Conservation (phyloP, 2,329 filamentous ascomycete genomes). For the Colletotrichum lindemuthianum region DNA sequence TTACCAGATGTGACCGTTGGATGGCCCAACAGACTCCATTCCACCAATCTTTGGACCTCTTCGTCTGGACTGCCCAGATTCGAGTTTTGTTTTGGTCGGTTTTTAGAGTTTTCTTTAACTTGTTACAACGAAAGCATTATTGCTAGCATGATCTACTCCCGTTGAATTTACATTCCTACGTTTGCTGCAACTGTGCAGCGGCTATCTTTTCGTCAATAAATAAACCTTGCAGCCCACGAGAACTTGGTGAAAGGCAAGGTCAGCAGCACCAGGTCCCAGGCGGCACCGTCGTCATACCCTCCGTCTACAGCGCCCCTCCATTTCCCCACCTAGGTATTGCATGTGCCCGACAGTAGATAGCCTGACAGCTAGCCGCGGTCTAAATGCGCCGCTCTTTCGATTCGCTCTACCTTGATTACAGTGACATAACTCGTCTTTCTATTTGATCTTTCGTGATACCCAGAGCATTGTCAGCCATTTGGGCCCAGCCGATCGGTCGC, state of each 20-base stretch:
- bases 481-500: neutral
- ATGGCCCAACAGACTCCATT: conserved; percentile 52
- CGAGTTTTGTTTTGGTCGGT: conserved; percentile 39
- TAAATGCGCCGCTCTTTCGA: neutral
- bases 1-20: conserved; percentile 76
- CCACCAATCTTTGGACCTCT: conserved; percentile 50
- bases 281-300: conserved; percentile 30
- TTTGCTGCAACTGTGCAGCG: too few species aligned
- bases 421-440: neutral
- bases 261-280: conserved; percentile 11
- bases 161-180: too few species aligned
- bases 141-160: neutral
- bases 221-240: too few species aligned
- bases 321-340: conserved; percentile 16
- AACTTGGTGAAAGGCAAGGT: too few species aligned
- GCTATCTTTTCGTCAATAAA: too few species aligned
- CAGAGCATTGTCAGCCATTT: neutral
- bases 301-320: conserved; percentile 4
- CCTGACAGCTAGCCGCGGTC: neutral
- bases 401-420: neutral
- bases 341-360: conserved; percentile 10
- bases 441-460: conserved; percentile 1
- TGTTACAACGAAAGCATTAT: neutral
- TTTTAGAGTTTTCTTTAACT: neutral
- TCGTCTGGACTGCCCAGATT: conserved; percentile 40